Percentiles rank a stretch among this genome's conserved stretches.
Conservation (phyloP, 108 stramenopile species). For the Thalassiosira profunda region DNA sequence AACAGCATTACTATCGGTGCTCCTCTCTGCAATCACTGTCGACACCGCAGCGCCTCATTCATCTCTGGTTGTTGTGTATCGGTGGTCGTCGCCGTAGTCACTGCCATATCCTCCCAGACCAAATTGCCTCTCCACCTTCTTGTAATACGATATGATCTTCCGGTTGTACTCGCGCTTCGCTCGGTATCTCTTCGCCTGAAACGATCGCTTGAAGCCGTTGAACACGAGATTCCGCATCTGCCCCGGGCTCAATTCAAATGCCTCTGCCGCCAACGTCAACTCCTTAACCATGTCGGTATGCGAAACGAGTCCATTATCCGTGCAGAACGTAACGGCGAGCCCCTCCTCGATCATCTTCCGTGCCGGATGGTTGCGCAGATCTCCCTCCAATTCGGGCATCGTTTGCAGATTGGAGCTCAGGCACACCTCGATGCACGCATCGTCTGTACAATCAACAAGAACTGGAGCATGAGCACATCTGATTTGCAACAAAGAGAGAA, state of each 20-base stretch:
- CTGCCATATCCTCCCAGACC: conserved; percentile 27
- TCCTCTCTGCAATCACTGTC: too few species aligned
- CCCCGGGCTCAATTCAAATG: conserved; percentile 34
- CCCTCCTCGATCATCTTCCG: conserved; percentile 44
- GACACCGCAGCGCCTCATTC: too few species aligned
- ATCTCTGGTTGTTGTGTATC: too few species aligned
- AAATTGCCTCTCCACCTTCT: conserved; percentile 33
- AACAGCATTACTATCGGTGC: too few species aligned
- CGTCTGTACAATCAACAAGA: neutral
- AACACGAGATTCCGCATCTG: conserved; percentile 31
- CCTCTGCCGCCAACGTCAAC: conserved; percentile 27
- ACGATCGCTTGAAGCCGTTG: conserved; percentile 46
- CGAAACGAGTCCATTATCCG: conserved; percentile 33
- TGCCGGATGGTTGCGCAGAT: conserved; percentile 35
- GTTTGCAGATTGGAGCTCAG: conserved; percentile 45
- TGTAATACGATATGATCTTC: conserved; percentile 40
- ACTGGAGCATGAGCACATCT: neutral
- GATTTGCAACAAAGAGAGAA: neutral
- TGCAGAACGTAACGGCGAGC: conserved; percentile 39
- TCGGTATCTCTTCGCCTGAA: conserved; percentile 35
- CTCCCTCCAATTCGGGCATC: conserved; percentile 34
- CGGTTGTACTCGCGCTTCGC: conserved; percentile 38
- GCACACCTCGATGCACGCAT: conserved; percentile 48
- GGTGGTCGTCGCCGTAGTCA: conserved; percentile 8
- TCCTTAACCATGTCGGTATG: conserved; percentile 35